Evolutionary conservation across 2,329 filamentous ascomycete genomes (phyloP).

Genomic region (Sporothrix sp.): DNA sequence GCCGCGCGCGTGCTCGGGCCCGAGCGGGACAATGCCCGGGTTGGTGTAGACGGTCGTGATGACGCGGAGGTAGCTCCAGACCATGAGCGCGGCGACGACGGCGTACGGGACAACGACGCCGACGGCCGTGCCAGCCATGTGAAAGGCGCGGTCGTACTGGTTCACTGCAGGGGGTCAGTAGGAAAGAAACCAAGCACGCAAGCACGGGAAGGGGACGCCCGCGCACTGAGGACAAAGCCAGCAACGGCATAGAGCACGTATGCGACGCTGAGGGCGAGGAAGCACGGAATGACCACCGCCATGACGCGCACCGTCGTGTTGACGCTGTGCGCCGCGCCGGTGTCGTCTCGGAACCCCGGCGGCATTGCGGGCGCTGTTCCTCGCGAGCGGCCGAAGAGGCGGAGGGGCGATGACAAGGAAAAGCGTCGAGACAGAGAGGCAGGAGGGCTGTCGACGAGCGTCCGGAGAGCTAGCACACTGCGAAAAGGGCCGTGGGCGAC

Average conservation of each 20-base stretch:
- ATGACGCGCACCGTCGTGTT: slow-evolving; percentile 11
- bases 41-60: slow-evolving; percentile 57
- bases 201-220: background rate
- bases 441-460: no score
- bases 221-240: slow-evolving; percentile 57
- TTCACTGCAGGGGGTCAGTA: slow-evolving; percentile 44
- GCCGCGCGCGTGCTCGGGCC: slow-evolving; percentile 25
- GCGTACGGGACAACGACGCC: slow-evolving; percentile 60
- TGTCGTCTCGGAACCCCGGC: background rate
- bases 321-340: slow-evolving; percentile 13
- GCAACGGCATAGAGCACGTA: slow-evolving; percentile 66
- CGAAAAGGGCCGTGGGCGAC: no score
- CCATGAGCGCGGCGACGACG: slow-evolving; percentile 57
- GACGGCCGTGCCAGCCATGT: slow-evolving; percentile 48
- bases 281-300: slow-evolving; percentile 49
- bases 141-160: slow-evolving; percentile 50
- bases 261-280: slow-evolving; percentile 56
- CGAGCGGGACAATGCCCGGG: slow-evolving; percentile 66
- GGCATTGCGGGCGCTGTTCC: background rate
- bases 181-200: slow-evolving; percentile 3
- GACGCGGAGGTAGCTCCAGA: slow-evolving; percentile 61
- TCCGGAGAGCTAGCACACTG: no score
- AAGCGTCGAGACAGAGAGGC: no score
- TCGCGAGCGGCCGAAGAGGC: no score
- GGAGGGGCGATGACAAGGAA: no score